Evolutionary conservation across 495 filamentous ascomycete species (phyloP).

Genomic region (Neurospora sp.): DNA sequence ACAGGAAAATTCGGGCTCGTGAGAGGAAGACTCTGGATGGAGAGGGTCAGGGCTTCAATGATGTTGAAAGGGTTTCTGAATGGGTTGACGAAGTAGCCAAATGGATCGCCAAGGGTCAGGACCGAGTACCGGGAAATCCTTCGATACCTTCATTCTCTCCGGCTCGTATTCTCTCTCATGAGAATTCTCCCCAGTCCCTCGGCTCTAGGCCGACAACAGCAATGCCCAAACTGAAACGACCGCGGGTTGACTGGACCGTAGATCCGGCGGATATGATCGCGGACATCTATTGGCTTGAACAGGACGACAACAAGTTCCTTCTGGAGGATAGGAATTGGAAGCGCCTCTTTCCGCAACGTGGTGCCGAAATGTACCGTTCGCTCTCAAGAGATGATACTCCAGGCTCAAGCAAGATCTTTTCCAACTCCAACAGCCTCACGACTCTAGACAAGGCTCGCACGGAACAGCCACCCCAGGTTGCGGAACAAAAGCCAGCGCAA

Average conservation of each 20-base stretch:
- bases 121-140: conserved; percentile 35
- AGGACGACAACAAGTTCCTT: conserved; percentile 59
- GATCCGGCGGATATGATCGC: conserved; percentile 72
- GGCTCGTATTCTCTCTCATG: conserved; percentile 23
- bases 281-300: conserved; percentile 78
- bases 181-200: conserved; percentile 22
- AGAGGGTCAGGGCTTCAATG: conserved; percentile 64
- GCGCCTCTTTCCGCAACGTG: conserved; percentile 49
- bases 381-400: conserved; percentile 12
- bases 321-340: conserved; percentile 66
- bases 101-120: conserved; percentile 29
- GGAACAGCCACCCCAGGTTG: conserved; percentile 8
- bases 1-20: conserved; percentile 66
- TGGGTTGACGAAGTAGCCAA: conserved; percentile 66
- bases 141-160: conserved; percentile 46
- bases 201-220: conserved; percentile 18
- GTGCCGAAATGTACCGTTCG: conserved; percentile 12
- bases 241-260: conserved; percentile 69
- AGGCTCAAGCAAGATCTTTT: conserved; percentile 15
- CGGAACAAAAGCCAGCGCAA: conserved; percentile 3
- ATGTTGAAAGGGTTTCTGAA: conserved; percentile 52
- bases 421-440: conserved; percentile 1
- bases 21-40: conserved; percentile 61
- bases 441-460: conserved; percentile 5
- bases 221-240: conserved; percentile 44